Evolutionary conservation across 768 basidiomycete genomes (phyloP), one percentile per base, ranked within the genome.

Genomic region (Boletus pseudo-olivaceus): DNA sequence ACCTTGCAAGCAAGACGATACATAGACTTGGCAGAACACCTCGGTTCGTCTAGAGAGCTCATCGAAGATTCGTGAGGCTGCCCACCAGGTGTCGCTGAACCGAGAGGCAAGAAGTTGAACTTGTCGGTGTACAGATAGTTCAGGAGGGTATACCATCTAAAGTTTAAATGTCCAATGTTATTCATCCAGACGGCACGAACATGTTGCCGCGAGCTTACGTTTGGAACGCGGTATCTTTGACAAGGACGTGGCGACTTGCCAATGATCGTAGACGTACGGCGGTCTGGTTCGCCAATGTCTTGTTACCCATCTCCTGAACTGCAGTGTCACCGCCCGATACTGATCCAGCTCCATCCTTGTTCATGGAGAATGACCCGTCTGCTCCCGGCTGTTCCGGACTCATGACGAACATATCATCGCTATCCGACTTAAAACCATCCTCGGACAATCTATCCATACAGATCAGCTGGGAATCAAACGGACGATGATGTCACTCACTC

Each of bases 21-120:
- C 72, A 78, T 77, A 0, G 75, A 77, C 49, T 78, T 78, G 0
- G 76, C 72, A 5, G 76, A 78, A 42, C 75, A 76, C 17, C 33
- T 46, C 5, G 57, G 53, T 6, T 39, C 42, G 5, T 61, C 50
- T 1, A 41, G 8, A n/a, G 49, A 19, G 14, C 40, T 34, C 2
- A 17, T 26, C 7, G 41, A 58, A 11, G 45, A 35, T 37, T 14
- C 42, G 3, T 12, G 3, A 2, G 42, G 15, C 19, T 55, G 47
- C 17, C 30, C 35, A 20, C 41, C 53, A 7, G 26, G 7, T 7
- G 23, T 11, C 10, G 60, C 50, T 7, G 67, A 70, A n/a, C 57
- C 65, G 20, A 75, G 67, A 6, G 71, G 67, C 14, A 59, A 48
- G 53, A 75, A 78, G 27, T 51, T 56, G 33, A 71, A 38, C 29